phyloP scores from a whole-genome alignment of 129 eudicot species.

The Flaveria brownii region DNA sequence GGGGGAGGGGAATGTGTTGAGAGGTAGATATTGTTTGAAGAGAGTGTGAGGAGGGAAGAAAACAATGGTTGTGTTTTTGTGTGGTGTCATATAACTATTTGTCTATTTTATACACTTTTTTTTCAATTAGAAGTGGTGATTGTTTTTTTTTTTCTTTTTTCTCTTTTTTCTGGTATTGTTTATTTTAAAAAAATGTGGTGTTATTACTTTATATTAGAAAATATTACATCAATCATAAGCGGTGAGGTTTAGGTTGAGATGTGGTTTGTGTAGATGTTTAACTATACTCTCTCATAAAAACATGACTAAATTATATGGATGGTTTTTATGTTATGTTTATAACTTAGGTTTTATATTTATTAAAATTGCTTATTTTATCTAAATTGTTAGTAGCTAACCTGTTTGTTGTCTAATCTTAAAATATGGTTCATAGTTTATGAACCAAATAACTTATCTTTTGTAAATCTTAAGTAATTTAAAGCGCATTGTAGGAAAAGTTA shows the following conservation, averaged over 20 bases:
- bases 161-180: no score
- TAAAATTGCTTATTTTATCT: background rate
- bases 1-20: slow-evolving; percentile 38
- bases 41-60: slow-evolving; percentile 41
- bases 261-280: background rate
- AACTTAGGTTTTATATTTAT: no score
- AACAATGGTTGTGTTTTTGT: slow-evolving; percentile 1
- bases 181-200: background rate
- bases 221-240: no score
- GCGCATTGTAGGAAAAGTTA: no score
- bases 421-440: no score
- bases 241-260: background rate
- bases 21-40: slow-evolving; percentile 57
- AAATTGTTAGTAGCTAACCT: background rate
- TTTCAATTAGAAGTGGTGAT: background rate
- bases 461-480: no score
- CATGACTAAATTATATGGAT: background rate
- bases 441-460: no score
- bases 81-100: slow-evolving; percentile 19
- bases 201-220: background rate
- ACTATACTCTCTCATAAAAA: no score
- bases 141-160: background rate
- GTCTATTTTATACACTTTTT: slow-evolving; percentile 31
- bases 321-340: no score
- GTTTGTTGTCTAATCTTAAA: background rate